A percentile compares a stretch with the other conserved stretches of the same genome.
These are phyloP conservation scores for Trichoderma afroharzianum DNA, from an alignment of 2,329 filamentous ascomycete species.

Conservation along the genomic window DNA sequence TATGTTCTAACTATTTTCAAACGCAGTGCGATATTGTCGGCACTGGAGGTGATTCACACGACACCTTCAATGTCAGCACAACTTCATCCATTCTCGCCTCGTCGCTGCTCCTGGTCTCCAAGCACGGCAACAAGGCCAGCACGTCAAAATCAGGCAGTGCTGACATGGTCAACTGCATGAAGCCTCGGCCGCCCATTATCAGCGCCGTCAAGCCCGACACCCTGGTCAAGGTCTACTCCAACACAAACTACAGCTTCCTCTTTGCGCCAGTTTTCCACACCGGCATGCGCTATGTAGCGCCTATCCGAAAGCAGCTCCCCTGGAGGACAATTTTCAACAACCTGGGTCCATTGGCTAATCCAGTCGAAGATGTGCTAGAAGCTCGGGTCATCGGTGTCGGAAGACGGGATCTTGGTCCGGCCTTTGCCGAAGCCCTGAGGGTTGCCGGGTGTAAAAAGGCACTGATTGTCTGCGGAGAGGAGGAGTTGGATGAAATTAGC, in stretches of 20 bases:
- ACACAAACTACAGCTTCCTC: constrained; percentile 89
- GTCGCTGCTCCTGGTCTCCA: constrained; percentile 78
- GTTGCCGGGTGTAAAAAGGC: constrained; percentile 77
- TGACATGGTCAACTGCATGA: constrained; percentile 77
- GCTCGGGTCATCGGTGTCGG: constrained; percentile 92
- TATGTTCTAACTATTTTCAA: neutral
- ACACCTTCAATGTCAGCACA: constrained; percentile 97
- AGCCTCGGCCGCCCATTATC: constrained; percentile 69
- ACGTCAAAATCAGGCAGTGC: constrained; percentile 95
- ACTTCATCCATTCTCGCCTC: constrained; percentile 91
- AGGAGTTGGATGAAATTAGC: constrained; percentile 92
- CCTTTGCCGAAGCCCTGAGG: constrained; percentile 81
- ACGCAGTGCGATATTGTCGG: constrained; percentile 84
- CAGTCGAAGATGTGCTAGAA: constrained; percentile 78
- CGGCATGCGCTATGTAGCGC: constrained; percentile 84
- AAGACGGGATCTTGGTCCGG: constrained; percentile 76
- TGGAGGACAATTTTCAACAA: constrained; percentile 98
- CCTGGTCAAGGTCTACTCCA: constrained; percentile 68
- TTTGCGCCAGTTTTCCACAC: constrained; percentile 96
- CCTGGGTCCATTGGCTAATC: constrained; percentile 87
- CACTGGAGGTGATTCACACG: constrained; percentile 92
- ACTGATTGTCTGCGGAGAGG: constrained; percentile 86
- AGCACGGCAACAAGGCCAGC: constrained; percentile 93
- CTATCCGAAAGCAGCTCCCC: constrained; percentile 81
- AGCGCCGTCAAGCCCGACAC: constrained; percentile 68